Conservation (phyloP, 352 stramenopile genomes). For the Blastocystis sp. region DNA sequence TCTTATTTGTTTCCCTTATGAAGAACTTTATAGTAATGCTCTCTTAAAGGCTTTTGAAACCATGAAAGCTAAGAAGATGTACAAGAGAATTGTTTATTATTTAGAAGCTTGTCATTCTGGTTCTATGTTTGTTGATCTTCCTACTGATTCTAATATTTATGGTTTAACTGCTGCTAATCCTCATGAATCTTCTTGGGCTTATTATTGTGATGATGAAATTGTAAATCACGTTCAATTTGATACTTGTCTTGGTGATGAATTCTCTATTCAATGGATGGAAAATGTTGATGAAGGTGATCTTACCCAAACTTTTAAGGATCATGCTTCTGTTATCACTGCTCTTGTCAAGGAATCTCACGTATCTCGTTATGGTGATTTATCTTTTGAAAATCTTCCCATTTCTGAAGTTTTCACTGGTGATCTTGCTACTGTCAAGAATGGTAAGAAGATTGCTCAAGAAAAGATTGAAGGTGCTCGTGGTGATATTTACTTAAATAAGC, state of each 20-base stretch:
- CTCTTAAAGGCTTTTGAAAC: slow-evolving; percentile 51
- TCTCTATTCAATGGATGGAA: slow-evolving; percentile 69
- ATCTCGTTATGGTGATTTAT: slow-evolving; percentile 38
- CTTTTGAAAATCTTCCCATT: slow-evolving; percentile 22
- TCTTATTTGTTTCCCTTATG: slow-evolving; percentile 58
- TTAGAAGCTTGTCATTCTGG: slow-evolving; percentile 68
- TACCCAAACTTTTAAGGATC: slow-evolving; percentile 52
- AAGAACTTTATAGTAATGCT: slow-evolving; percentile 52
- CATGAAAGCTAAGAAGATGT: slow-evolving; percentile 59
- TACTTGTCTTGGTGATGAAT: slow-evolving; percentile 63
- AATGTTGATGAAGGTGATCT: slow-evolving; percentile 57
- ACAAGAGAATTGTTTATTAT: slow-evolving; percentile 67
- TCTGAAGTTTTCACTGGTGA: not conserved
- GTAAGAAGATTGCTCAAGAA: too few species aligned
- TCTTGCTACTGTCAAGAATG: too few species aligned
- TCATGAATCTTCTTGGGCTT: slow-evolving; percentile 60
- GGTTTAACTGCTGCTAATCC: slow-evolving; percentile 63
- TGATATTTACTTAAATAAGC: too few species aligned
- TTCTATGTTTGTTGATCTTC: slow-evolving; percentile 61
- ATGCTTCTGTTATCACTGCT: slow-evolving; percentile 54
- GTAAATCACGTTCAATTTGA: slow-evolving; percentile 52
- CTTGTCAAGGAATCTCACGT: slow-evolving; percentile 61
- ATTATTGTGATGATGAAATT: slow-evolving; percentile 53
- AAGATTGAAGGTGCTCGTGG: too few species aligned
- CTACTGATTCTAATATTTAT: slow-evolving; percentile 61